A percentile compares a stretch with the other conserved stretches of the same genome.
phyloP scores from a whole-genome alignment of 495 filamentous ascomycete species.

The Lasiosphaeria miniovina region DNA sequence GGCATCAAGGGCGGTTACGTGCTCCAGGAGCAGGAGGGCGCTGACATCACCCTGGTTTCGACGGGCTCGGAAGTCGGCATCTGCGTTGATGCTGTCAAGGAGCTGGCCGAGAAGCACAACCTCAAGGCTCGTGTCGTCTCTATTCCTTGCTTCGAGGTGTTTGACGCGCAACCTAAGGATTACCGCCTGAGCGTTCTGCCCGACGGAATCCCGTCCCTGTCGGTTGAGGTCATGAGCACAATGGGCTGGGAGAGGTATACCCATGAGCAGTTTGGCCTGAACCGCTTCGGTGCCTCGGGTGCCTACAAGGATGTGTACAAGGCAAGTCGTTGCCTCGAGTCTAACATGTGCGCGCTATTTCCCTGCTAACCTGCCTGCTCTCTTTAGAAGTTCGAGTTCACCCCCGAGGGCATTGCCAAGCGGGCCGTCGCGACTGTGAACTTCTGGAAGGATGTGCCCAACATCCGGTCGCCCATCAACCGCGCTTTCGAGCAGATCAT shows the following conservation, averaged over 20 bases:
- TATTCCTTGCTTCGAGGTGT: conserved; percentile 95
- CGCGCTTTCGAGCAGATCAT: conserved; percentile 85
- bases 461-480: conserved; percentile 91
- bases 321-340: conserved; percentile 49
- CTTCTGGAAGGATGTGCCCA: conserved; percentile 91
- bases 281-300: conserved; percentile 95
- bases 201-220: conserved; percentile 89
- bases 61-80: conserved; percentile 96
- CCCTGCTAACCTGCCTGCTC: conserved; percentile 18
- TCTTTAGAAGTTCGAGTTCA: conserved; percentile 95
- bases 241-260: conserved; percentile 96
- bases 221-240: conserved; percentile 91
- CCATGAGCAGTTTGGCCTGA: conserved; percentile 98
- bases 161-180: conserved; percentile 88
- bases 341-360: neutral
- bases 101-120: conserved; percentile 85
- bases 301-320: conserved; percentile 97
- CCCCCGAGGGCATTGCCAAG: conserved; percentile 91
- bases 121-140: conserved; percentile 91
- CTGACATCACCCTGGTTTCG: conserved; percentile 85
- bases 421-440: conserved; percentile 85
- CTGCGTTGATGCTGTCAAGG: conserved; percentile 85
- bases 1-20: conserved; percentile 95
- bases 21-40: conserved; percentile 75
- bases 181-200: conserved; percentile 90